Evolutionary conservation across 257 asterid species (phyloP).

Genomic region (Solanum bulbocastanum): DNA sequence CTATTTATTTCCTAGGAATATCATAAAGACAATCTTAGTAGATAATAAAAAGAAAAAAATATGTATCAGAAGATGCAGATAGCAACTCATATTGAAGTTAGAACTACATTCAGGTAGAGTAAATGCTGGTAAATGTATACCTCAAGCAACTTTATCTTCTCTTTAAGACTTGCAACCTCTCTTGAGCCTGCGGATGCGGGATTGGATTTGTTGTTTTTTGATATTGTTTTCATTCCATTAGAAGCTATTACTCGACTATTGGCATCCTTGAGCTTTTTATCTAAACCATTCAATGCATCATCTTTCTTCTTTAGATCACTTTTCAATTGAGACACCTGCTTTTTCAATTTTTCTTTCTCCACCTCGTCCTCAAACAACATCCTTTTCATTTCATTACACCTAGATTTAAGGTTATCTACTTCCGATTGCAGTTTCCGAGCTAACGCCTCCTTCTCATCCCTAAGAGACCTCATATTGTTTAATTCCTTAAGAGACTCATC

Average conservation of each 20-base stretch:
- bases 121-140: conserved; percentile 26
- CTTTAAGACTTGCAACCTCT: conserved; percentile 56
- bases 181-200: conserved; percentile 24
- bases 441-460: conserved; percentile 46
- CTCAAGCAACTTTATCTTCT: conserved; percentile 74
- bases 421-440: conserved; percentile 33
- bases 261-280: conserved; percentile 53
- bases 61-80: not conserved
- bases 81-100: not conserved
- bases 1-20: not conserved
- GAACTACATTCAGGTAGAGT: not conserved
- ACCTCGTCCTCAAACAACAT: conserved; percentile 27
- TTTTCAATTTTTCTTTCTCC: conserved; percentile 61
- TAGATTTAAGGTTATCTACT: conserved; percentile 37
- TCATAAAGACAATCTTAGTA: not conserved
- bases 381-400: conserved; percentile 28
- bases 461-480: conserved; percentile 18
- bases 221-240: conserved; percentile 24
- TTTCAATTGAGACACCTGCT: conserved; percentile 39
- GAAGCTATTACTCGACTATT: conserved; percentile 12
- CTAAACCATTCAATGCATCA: conserved; percentile 42
- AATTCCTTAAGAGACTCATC: conserved; percentile 34
- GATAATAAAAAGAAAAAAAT: not conserved
- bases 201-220: conserved; percentile 17
- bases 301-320: conserved; percentile 48